Evolutionary conservation across 495 filamentous ascomycete species (phyloP), one percentile per base, ranked within the genome.

Genomic region (Schizothecium vesticola): DNA sequence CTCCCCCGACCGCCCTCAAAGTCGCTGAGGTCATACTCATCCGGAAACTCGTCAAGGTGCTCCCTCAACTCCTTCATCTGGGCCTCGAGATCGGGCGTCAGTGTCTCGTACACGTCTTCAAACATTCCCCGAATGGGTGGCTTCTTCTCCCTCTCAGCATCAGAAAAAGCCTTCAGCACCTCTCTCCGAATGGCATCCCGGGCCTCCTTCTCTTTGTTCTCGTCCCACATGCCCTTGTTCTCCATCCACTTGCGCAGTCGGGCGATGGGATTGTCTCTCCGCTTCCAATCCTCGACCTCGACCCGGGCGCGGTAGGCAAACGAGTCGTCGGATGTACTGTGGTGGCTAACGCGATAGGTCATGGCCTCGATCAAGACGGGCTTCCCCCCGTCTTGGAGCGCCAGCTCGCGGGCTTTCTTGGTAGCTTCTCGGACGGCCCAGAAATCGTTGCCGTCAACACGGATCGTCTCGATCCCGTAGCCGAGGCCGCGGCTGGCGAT

Each of bases 221-320:
- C 93, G 73, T 94, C 88, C 94, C 94, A 97, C 21, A 90, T 69
- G 1, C 88, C 88, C 72, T 89, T 86, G 10, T 86, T 83, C 79
- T 98, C 93, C 74, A 99, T 86, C 85, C 91, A 98, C 81, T 98
- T 99, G 25, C 95, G 86, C 72, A 99, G 76, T 61, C 94, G 82
- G 57, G 93, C 92, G 56, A 99, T 93, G 1, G 95, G 95, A 74
- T 98, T 98, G 76, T 99, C 95, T 11, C 96, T 84, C 5, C 93
- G 83, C 76, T 98, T 98, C 95, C 95, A 99, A 71, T 98, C 94
- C 73, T 99, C 95, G 3, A 99, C 95, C 73, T 99, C 95, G 0
- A 97, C 90, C 26, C 88, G 86, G 0, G 94, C 93, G 21, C 95
- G 92, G 78, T 99, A 99, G 1, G 94, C 94, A 74, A 97, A 98